Conservation (phyloP, 768 basidiomycete species). For the Leccinum uliginosum region DNA sequence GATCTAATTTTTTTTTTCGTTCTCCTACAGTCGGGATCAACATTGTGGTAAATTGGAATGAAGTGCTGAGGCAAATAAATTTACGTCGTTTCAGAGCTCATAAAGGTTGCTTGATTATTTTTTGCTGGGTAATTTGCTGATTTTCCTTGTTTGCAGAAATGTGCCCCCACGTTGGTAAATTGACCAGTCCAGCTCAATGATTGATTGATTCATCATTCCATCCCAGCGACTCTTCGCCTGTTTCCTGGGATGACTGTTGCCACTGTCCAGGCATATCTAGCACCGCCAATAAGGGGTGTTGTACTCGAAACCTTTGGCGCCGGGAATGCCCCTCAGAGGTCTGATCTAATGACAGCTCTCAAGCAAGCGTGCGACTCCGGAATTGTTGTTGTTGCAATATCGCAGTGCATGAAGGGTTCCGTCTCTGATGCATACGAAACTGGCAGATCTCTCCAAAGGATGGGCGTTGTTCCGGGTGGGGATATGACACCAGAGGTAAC, state of each 20-base stretch:
- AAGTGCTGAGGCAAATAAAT: slow-evolving; percentile 79
- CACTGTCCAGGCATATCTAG: slow-evolving; percentile 73
- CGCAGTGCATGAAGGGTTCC: slow-evolving; percentile 83
- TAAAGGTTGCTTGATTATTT: slow-evolving; percentile 45
- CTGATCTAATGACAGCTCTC: slow-evolving; percentile 71
- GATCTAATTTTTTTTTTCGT: slow-evolving; percentile 1
- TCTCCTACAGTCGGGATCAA: slow-evolving; percentile 77
- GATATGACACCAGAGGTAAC: slow-evolving; percentile 95
- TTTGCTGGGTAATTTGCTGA: slow-evolving; percentile 10
- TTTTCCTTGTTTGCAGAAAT: slow-evolving; percentile 46
- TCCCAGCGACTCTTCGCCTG: slow-evolving; percentile 71
- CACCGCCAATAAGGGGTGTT: slow-evolving; percentile 71
- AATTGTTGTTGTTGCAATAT: slow-evolving; percentile 85
- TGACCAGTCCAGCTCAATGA: neutral
- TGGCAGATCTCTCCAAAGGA: slow-evolving; percentile 60
- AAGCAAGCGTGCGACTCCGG: slow-evolving; percentile 80
- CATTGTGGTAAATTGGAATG: slow-evolving; percentile 84
- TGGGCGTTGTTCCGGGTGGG: slow-evolving; percentile 78
- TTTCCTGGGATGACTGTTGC: slow-evolving; percentile 82
- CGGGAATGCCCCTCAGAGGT: slow-evolving; percentile 84
- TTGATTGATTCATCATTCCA: slow-evolving; percentile 13
- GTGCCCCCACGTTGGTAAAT: slow-evolving; percentile 75
- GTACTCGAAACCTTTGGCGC: slow-evolving; percentile 91
- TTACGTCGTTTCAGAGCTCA: slow-evolving; percentile 77
- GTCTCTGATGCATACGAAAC: slow-evolving; percentile 85